phyloP scores from a whole-genome alignment of 2,329 filamentous ascomycete species.

The Coccinonectria pachysandricola region DNA sequence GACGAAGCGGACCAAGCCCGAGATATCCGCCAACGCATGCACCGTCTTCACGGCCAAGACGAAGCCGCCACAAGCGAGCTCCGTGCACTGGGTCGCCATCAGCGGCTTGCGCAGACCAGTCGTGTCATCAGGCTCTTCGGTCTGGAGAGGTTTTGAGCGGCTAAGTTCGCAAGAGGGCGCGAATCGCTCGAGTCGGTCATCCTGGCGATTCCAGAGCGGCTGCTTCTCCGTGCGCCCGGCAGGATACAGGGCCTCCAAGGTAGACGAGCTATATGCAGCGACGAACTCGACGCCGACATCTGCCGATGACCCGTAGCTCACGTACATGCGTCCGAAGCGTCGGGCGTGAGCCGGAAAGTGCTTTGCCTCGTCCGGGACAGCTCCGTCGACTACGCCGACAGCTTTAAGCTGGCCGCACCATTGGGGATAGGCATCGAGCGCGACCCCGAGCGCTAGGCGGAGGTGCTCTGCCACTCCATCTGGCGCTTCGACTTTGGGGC shows the following conservation, averaged over 20 bases:
- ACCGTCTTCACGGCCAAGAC: conserved; percentile 9
- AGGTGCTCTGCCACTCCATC: conserved; percentile 4
- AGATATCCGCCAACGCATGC: conserved; percentile 17
- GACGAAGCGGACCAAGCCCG: conserved; percentile 9
- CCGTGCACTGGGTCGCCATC: conserved; percentile 12
- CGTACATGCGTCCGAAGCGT: conserved; percentile 13
- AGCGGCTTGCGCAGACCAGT: conserved; percentile 1
- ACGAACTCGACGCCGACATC: conserved; percentile 15
- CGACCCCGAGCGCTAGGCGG: conserved; percentile 2
- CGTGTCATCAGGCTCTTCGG: conserved; percentile 1
- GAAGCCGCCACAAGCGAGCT: conserved; percentile 13
- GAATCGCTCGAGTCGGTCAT: conserved; percentile 4
- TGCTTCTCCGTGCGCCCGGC: conserved; percentile 1
- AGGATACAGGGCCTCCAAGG: conserved; percentile 7
- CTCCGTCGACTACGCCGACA: conserved; percentile 5
- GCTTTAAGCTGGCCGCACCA: conserved; percentile 12
- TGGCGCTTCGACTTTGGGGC: neutral
- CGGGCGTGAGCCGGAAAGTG: conserved; percentile 11
- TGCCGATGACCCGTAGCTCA: conserved; percentile 4
- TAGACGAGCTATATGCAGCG: conserved; percentile 4
- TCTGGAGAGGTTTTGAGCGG: neutral
- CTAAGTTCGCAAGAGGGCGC: neutral
- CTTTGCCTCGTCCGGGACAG: conserved; percentile 1
- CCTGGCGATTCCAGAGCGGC: conserved; percentile 7
- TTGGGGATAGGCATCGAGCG: conserved; percentile 11